A percentile compares a stretch with the other conserved stretches of the same genome.
Evolutionary conservation across 2,329 filamentous ascomycete genomes (phyloP).

Genomic region (Colletotrichum eleusines): DNA sequence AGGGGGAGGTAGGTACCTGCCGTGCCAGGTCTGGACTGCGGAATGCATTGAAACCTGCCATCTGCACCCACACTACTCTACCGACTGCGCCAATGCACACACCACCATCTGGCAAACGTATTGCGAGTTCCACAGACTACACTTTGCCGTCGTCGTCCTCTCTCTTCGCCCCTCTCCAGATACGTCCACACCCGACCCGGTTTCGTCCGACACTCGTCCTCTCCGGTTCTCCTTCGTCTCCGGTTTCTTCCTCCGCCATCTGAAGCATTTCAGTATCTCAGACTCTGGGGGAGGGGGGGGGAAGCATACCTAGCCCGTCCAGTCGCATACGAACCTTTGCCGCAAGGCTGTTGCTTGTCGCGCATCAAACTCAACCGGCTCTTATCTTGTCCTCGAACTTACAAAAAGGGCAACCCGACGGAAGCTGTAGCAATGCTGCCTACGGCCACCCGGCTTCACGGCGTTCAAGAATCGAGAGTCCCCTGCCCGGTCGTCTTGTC

Average conservation of each 20-base stretch:
- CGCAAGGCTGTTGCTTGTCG: conserved; percentile 24
- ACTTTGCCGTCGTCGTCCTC: neutral
- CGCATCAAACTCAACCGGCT: conserved; percentile 32
- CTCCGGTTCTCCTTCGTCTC: conserved; percentile 17
- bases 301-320: conserved; percentile 23
- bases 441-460: no score
- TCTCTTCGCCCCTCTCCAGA: neutral
- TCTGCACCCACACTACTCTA: conserved; percentile 20
- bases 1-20: neutral
- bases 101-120: conserved; percentile 28
- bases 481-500: neutral
- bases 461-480: neutral
- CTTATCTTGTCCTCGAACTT: conserved; percentile 9
- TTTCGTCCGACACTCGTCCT: conserved; percentile 30
- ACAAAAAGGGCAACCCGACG: neutral
- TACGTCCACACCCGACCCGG: conserved; percentile 29
- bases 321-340: conserved; percentile 22
- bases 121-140: conserved; percentile 12
- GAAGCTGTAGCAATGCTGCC: neutral
- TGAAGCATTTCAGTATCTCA: conserved; percentile 31
- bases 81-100: conserved; percentile 2
- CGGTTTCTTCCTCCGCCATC: conserved; percentile 34
- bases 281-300: no score
- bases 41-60: conserved; percentile 34
- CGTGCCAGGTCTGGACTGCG: conserved; percentile 4